Conservation (phyloP, 2,329 filamentous ascomycete genomes). For the Blastomyces parvus region DNA sequence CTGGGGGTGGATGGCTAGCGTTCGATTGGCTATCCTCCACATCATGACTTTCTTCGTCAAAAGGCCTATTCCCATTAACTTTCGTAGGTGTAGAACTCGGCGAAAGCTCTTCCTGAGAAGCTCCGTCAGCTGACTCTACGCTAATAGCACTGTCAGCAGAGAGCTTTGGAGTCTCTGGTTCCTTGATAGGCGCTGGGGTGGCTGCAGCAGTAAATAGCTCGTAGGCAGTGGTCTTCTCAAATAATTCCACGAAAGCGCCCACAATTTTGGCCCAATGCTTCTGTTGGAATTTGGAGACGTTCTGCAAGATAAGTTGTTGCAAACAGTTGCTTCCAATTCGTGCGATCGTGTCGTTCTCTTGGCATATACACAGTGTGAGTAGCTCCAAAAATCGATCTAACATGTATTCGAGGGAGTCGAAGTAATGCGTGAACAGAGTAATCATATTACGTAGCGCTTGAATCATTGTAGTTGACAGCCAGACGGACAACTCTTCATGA, state of each 20-base stretch:
- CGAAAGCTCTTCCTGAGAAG: constrained; percentile 18
- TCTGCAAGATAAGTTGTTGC: constrained; percentile 92
- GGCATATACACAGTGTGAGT: constrained; percentile 89
- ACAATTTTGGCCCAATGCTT: constrained; percentile 94
- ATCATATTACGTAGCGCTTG: constrained; percentile 98
- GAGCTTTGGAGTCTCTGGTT: constrained; percentile 21
- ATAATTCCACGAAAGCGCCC: constrained; percentile 88
- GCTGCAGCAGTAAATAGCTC: constrained; percentile 84
- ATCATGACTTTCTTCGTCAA: constrained; percentile 24
- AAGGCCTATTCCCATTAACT: constrained; percentile 21
- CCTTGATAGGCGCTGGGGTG: constrained; percentile 37
- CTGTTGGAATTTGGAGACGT: constrained; percentile 79
- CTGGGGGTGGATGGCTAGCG: constrained; percentile 14
- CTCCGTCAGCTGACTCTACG: constrained; percentile 15
- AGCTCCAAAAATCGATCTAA: constrained; percentile 93
- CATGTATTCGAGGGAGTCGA: constrained; percentile 94
- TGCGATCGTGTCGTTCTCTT: constrained; percentile 97
- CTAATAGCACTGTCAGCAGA: constrained; percentile 20
- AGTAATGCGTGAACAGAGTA: constrained; percentile 96
- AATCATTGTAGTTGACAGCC: constrained; percentile 99
- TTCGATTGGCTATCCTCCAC: constrained; percentile 23
- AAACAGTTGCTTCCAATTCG: constrained; percentile 97
- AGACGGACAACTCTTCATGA: constrained; percentile 94
- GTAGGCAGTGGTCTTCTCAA: constrained; percentile 86
- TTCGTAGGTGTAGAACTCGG: constrained; percentile 20